phyloP scores from a whole-genome alignment of 106 monocot genomes.

The Acorus gramineus region DNA sequence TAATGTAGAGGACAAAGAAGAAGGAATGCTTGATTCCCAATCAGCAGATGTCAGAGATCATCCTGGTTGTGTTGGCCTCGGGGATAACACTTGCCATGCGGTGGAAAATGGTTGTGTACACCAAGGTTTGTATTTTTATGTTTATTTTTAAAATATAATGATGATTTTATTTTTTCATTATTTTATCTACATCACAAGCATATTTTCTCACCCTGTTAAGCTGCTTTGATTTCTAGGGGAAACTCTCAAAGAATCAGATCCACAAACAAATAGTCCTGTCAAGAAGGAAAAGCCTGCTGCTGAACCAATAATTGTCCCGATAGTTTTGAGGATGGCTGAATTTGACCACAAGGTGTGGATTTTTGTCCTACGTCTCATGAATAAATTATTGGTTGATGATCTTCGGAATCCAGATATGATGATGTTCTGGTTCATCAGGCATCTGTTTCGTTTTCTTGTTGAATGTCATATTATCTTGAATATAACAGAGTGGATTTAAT shows the following conservation, averaged over 20 bases:
- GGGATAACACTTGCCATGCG: too few species aligned
- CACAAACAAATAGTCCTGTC: slow-evolving; percentile 11
- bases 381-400: background rate
- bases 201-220: slow-evolving; percentile 1
- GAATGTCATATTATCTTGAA: background rate
- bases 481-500: background rate
- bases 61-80: slow-evolving; percentile 6
- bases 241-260: slow-evolving; percentile 22
- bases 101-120: slow-evolving; percentile 12
- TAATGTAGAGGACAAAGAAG: slow-evolving; percentile 17
- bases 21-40: slow-evolving; percentile 15
- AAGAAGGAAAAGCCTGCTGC: slow-evolving; percentile 44
- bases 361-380: background rate
- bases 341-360: slow-evolving; percentile 95
- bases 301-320: slow-evolving; percentile 84
- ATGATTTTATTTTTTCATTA: background rate
- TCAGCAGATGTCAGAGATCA: slow-evolving; percentile 13
- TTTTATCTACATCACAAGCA: background rate
- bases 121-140: slow-evolving; percentile 29
- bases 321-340: slow-evolving; percentile 97
- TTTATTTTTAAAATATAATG: background rate
- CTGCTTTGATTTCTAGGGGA: slow-evolving; percentile 13
- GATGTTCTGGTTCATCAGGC: too few species aligned
- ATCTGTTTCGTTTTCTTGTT: background rate
- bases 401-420: too few species aligned